A percentile compares a stretch with the other conserved stretches of the same genome.
phyloP scores from a whole-genome alignment of 495 filamentous ascomycete genomes.

The Hypoxylon intermedium region DNA sequence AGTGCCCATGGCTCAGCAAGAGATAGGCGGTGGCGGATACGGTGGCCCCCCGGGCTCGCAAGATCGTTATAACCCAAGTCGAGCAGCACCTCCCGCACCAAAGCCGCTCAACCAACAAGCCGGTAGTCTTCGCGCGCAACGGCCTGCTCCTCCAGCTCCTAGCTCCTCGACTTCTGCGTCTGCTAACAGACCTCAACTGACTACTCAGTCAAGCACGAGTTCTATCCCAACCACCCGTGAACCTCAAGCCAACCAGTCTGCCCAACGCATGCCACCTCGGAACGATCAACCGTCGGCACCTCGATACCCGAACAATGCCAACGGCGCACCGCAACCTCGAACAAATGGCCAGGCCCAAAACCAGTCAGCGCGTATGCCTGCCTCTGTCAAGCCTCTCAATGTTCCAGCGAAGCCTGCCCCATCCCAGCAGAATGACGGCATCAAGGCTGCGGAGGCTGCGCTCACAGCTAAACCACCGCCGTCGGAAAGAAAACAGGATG shows the following conservation, averaged over 20 bases:
- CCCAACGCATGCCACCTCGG: conserved; percentile 37
- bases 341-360: conserved; percentile 49
- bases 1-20: conserved; percentile 82
- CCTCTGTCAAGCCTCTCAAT: conserved; percentile 87
- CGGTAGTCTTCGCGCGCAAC: conserved; percentile 57
- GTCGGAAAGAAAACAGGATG: conserved; percentile 76
- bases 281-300: conserved; percentile 33
- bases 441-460: conserved; percentile 82
- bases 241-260: conserved; percentile 29
- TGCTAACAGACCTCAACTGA: conserved; percentile 47
- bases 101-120: conserved; percentile 56
- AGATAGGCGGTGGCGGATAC: conserved; percentile 78
- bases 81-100: conserved; percentile 70
- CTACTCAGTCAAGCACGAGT: conserved; percentile 51
- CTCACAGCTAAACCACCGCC: conserved; percentile 74
- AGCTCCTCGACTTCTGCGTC: conserved; percentile 31
- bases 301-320: conserved; percentile 51
- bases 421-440: conserved; percentile 61
- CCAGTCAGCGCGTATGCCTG: conserved; percentile 65
- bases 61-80: conserved; percentile 82
- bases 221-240: conserved; percentile 32
- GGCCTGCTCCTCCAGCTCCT: conserved; percentile 60
- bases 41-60: conserved; percentile 59
- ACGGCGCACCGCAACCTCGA: conserved; percentile 40
- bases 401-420: conserved; percentile 79